Evolutionary conservation across 2,329 filamentous ascomycete species (phyloP).

Genomic region (Verticillium longisporum): DNA sequence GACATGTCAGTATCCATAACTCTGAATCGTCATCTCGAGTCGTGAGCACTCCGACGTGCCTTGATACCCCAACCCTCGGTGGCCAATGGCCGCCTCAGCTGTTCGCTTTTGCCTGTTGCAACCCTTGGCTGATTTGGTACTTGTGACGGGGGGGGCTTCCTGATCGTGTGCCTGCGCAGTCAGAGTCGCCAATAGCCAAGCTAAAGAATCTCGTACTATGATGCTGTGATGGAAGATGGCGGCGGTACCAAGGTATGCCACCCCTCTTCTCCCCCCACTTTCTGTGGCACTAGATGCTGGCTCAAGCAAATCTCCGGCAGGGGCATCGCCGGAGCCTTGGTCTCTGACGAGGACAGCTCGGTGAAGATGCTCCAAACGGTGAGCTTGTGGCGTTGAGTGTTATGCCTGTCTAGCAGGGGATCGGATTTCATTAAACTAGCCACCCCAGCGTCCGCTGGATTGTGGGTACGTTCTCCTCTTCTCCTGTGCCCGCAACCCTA

Average conservation of each 20-base stretch:
- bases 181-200: not conserved
- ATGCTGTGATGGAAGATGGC: not conserved
- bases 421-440: conserved; percentile 1
- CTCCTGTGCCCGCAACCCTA: not conserved
- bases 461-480: not conserved
- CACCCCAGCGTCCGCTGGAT: not conserved
- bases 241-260: not conserved
- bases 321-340: conserved; percentile 1
- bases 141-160: not conserved
- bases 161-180: not conserved
- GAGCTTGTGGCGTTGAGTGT: conserved; percentile 1
- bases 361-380: conserved; percentile 2
- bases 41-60: not conserved
- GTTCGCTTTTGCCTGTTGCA: not conserved
- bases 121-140: too few relatives aligned
- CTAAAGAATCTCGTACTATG: not conserved
- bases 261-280: too few relatives aligned
- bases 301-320: conserved; percentile 1
- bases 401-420: conserved; percentile 1
- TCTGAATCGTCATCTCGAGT: not conserved
- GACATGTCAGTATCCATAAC: not conserved
- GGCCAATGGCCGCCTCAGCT: not conserved
- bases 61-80: not conserved
- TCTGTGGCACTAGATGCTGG: not conserved
- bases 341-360: not conserved